Percentiles rank a stretch among this genome's conserved stretches.
phyloP scores from a whole-genome alignment of 768 basidiomycete genomes.

The Tylopilus sp. region DNA sequence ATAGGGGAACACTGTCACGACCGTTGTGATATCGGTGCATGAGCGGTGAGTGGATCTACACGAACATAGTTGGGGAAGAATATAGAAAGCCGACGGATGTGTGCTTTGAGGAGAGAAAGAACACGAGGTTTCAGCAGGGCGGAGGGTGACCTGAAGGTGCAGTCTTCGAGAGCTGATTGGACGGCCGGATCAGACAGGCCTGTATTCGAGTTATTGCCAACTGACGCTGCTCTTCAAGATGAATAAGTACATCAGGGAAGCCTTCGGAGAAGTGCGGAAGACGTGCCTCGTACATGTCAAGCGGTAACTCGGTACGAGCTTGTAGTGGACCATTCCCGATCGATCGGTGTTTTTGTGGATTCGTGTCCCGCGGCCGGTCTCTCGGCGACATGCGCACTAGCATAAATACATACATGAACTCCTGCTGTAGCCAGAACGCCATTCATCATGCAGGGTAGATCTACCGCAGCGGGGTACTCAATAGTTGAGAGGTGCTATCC shows the following conservation, averaged over 20 bases:
- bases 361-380: background rate
- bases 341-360: background rate
- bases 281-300: slow-evolving; percentile 36
- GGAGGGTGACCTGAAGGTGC: slow-evolving; percentile 53
- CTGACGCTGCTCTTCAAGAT: slow-evolving; percentile 77
- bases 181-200: too few relatives aligned
- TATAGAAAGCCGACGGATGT: slow-evolving; percentile 27
- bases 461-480: slow-evolving; percentile 12
- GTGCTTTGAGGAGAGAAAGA: background rate
- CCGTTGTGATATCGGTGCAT: slow-evolving; percentile 66
- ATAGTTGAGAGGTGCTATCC: background rate
- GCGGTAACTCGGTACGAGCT: background rate
- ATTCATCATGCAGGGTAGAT: slow-evolving; percentile 9
- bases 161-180: too few relatives aligned
- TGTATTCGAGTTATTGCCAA: too few relatives aligned
- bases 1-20: slow-evolving; percentile 58
- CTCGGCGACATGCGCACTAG: slow-evolving; percentile 9
- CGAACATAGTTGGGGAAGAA: slow-evolving; percentile 8
- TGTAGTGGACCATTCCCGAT: background rate
- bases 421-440: slow-evolving; percentile 3
- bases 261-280: slow-evolving; percentile 48
- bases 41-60: slow-evolving; percentile 49
- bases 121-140: slow-evolving; percentile 45
- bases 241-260: slow-evolving; percentile 61
- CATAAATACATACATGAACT: slow-evolving; percentile 15